A percentile compares a stretch with the other conserved stretches of the same genome.
Conservation (phyloP, 768 basidiomycete genomes). For the Lactifluus subvellereus region DNA sequence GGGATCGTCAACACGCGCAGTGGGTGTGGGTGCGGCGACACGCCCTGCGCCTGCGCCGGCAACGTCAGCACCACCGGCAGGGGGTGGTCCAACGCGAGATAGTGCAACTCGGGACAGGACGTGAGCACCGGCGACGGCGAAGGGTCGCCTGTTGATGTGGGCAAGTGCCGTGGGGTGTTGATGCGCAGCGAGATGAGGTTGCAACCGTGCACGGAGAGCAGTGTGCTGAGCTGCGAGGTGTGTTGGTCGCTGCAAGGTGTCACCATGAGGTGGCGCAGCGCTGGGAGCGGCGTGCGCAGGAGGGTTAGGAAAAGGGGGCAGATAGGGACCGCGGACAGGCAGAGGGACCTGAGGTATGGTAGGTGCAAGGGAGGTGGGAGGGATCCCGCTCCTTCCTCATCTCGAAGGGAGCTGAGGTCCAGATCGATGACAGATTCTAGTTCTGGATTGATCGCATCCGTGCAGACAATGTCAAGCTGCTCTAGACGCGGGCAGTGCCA, state of each 20-base stretch:
- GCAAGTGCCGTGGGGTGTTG: constrained; percentile 54
- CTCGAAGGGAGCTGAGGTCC: background rate
- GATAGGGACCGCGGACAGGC: constrained; percentile 59
- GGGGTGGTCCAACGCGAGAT: constrained; percentile 68
- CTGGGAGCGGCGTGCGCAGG: constrained; percentile 54
- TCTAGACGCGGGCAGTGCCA: constrained; percentile 14
- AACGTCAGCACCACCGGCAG: constrained; percentile 45
- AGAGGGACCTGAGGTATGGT: constrained; percentile 50
- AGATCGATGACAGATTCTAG: background rate
- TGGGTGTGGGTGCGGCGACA: constrained; percentile 28
- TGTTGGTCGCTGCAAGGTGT: constrained; percentile 66
- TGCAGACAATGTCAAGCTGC: constrained; percentile 22
- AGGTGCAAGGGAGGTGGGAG: constrained; percentile 46
- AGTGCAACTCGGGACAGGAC: constrained; percentile 50
- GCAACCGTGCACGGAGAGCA: constrained; percentile 56
- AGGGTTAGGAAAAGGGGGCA: constrained; percentile 60
- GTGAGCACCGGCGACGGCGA: constrained; percentile 41
- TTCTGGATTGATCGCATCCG: constrained; percentile 13
- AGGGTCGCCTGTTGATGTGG: constrained; percentile 51
- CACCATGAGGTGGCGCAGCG: constrained; percentile 55
- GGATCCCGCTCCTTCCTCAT: constrained; percentile 23
- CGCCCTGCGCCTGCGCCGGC: constrained; percentile 18
- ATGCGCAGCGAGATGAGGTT: constrained; percentile 56
- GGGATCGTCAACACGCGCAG: constrained; percentile 70
- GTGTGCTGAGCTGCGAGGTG: constrained; percentile 50